Evolutionary conservation across 805 yeast species (phyloP).

Genomic region (Lipomyces yamanashiensis): DNA sequence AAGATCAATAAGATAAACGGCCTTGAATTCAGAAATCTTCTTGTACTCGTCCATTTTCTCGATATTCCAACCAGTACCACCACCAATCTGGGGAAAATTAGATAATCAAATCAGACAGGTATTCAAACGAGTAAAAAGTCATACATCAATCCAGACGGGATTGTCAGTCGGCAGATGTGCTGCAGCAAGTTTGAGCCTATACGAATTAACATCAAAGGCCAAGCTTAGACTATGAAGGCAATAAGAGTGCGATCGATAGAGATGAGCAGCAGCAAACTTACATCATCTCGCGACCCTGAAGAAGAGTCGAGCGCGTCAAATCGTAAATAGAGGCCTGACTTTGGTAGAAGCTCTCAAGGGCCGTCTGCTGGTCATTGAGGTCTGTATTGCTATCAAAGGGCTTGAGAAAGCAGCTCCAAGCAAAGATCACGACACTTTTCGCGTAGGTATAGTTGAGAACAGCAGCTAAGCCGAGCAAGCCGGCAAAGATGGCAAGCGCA

Average conservation of each 20-base stretch:
- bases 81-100: constrained; percentile 56
- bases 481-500: constrained; percentile 17
- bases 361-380: constrained; percentile 56
- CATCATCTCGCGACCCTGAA: constrained; percentile 73
- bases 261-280: constrained; percentile 47
- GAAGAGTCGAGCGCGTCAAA: constrained; percentile 64
- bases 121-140: neutral
- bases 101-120: neutral
- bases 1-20: constrained; percentile 72
- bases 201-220: neutral
- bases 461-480: constrained; percentile 24
- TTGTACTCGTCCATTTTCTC: constrained; percentile 63
- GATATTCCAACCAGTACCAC: constrained; percentile 84
- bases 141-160: constrained; percentile 67
- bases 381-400: constrained; percentile 53
- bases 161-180: constrained; percentile 40
- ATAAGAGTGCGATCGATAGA: neutral
- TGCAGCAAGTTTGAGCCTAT: constrained; percentile 28
- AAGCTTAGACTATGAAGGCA: neutral
- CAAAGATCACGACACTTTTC: constrained; percentile 43
- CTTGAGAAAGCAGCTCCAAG: constrained; percentile 61
- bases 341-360: constrained; percentile 71
- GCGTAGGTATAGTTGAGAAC: constrained; percentile 14
- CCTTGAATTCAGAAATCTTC: constrained; percentile 60
- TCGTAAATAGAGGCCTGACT: constrained; percentile 81